Base-by-base conservation (phyloP, 192 early-diverging fungal species). In the Coemansia reversa region DNA sequence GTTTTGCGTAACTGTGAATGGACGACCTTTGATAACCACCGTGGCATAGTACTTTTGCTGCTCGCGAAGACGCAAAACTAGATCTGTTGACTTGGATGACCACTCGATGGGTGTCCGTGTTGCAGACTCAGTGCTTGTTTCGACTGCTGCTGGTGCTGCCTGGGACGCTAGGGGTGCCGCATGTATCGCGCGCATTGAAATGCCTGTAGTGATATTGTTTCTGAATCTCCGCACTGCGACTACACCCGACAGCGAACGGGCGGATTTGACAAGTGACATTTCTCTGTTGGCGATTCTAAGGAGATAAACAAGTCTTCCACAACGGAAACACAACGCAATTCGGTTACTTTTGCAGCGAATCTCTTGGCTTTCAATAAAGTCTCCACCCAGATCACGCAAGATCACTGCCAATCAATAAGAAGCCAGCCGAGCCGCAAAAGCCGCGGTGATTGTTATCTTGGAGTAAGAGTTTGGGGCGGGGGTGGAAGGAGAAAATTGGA, bases 21-120 rank as follows among this genome's bases (percentile, higher is more conserved):
- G 94, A n/a, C 91, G 86, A 58, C 86, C 86, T 54, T 91, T 89
- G 60, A 98, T 86, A 56, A 96, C 92, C 9, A 93, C 90, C 24
- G 94, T 92, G 4, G 94, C 94, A 70, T 90, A 94, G 75, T 89
- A 89, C 24, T 84, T 85, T 50, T 83, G 72, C 70, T 91, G 88
- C 50, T 86, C 82, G 47, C 88, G 85, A 56, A 91, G 80, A 0
- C 74, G 81, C 22, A 47, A 63, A 19, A 78, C 66, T 45, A 78
- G 66, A 24, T 73, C 70, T 25, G 60, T 30, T 4, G 72, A 62
- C 20, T 47, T 50, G 5, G 66, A 7, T 23, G 76, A 79, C 76
- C 76, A 79, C 29, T 65, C 70, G 9, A 60, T 58, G 28, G 66
- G 29, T 7, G 59, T 30, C 24, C 22, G 6, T 33, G 52, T 5